Percentiles rank a stretch among this genome's conserved stretches.
Conservation (phyloP, 345 rosid genomes). For the Citrus hindsii region DNA sequence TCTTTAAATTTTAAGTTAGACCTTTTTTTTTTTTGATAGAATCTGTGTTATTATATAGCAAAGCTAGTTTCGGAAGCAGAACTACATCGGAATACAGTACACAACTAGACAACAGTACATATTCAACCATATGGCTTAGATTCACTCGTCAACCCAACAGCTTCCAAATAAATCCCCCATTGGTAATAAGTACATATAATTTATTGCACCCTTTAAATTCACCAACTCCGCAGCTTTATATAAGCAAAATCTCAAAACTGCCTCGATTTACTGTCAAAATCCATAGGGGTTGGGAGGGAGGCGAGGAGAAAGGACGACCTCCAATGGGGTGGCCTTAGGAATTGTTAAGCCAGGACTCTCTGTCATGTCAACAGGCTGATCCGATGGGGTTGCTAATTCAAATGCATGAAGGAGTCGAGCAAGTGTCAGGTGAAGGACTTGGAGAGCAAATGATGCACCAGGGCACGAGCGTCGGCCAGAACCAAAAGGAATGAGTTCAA, state of each 20-base stretch:
- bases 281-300: slow-evolving; percentile 17
- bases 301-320: slow-evolving; percentile 40
- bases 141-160: not conserved
- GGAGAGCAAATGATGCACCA: slow-evolving; percentile 38
- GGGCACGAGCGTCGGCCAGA: slow-evolving; percentile 54
- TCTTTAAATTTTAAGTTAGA: too few relatives aligned
- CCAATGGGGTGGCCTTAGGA: slow-evolving; percentile 47
- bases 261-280: not conserved
- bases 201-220: not conserved
- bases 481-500: slow-evolving; percentile 49
- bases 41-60: too few relatives aligned
- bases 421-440: slow-evolving; percentile 31
- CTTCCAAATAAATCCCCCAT: not conserved
- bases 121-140: not conserved
- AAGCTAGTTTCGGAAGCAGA: not conserved
- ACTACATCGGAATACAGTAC: not conserved
- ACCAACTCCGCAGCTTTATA: not conserved
- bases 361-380: slow-evolving; percentile 30
- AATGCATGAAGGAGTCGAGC: slow-evolving; percentile 47
- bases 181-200: not conserved
- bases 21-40: too few relatives aligned
- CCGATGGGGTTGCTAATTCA: slow-evolving; percentile 20
- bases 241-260: not conserved
- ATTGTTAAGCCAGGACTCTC: slow-evolving; percentile 39
- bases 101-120: not conserved